These are phyloP conservation scores for Coniochaeta sp. DNA, from an alignment of 2,329 filamentous ascomycete species.

Conservation along the genomic window DNA sequence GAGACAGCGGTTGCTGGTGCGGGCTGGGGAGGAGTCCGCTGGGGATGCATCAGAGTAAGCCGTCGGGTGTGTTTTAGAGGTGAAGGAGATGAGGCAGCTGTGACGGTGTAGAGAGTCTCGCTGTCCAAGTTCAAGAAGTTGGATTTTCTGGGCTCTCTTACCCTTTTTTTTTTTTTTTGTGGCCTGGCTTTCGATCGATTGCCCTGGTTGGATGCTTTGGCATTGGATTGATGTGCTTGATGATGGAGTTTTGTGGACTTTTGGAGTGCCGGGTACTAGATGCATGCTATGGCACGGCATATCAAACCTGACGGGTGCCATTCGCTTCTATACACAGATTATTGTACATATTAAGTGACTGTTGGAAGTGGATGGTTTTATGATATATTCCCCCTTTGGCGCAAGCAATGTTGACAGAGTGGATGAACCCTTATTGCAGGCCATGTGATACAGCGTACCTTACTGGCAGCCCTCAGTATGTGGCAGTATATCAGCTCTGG, in stretches of 20 bases:
- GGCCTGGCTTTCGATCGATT: not conserved
- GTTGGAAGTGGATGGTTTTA: not conserved
- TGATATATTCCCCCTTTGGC: not conserved
- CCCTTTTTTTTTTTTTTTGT: too few relatives aligned
- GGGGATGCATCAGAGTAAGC: not conserved
- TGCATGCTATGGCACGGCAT: not conserved
- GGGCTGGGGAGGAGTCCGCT: slow-evolving; percentile 29
- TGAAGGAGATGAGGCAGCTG: not conserved
- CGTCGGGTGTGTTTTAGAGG: not conserved
- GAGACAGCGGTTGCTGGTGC: slow-evolving; percentile 61
- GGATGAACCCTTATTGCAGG: too few relatives aligned
- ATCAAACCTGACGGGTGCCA: not conserved
- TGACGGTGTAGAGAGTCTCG: not conserved
- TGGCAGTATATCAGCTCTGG: too few relatives aligned
- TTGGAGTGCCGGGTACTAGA: not conserved
- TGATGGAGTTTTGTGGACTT: not conserved
- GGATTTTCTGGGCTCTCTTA: not conserved
- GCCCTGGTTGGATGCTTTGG: not conserved
- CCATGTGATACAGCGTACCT: not conserved
- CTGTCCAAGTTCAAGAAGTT: not conserved
- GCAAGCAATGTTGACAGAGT: too few relatives aligned
- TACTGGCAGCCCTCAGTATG: too few relatives aligned
- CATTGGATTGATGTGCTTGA: not conserved
- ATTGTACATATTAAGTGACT: not conserved
- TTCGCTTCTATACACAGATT: not conserved